Evolutionary conservation across 345 rosid genomes (phyloP), one percentile per base, ranked within the genome.

Genomic region (Ceriops decandra): DNA sequence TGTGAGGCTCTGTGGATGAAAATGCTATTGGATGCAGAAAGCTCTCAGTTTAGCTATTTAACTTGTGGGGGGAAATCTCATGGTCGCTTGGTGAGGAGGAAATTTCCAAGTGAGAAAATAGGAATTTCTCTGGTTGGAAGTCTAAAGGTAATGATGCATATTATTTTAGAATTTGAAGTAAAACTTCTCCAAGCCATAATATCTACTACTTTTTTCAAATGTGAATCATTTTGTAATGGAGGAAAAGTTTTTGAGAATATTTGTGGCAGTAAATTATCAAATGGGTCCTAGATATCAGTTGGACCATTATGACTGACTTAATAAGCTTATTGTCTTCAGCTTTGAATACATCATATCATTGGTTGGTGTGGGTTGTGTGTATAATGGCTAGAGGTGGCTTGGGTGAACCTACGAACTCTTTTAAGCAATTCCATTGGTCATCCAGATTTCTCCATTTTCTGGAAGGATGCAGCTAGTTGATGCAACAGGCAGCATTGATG

Each of bases 391-490:
- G 65, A 22, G 62, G 57, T 57, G 62, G 27, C 20, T 54, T 52
- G 38, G 31, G 57, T 64, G 68, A 75, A 61, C 64, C 52, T 13
- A 19, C 58, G 27, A 61, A 22, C 47, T 66, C 49, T 32, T 46
- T 15, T 30, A 52, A 66, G 61, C 57, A 17, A 60, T 59, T 68
- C 21, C 75, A 27, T 70, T 73, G 60, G 67, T 32, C 57, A 26
- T 69, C 16, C 79, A 86, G 98, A 70, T 85, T 63, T 86, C 85
- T 70, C 75, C 84, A 56, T 73, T 82, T 68, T 84, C 89, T 60
- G 96, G 95, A 85, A 86, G 84, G 77, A 75, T 91, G 69, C 96
- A 89, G 79, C 70, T 93, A 65, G 84, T 81, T 82, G 98, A 93
- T 81, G 68, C 69, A 60, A 91, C 83, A 49, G 87, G 91, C 75